Conservation (phyloP, 2,329 filamentous ascomycete species). For the Curvularia sp. region DNA sequence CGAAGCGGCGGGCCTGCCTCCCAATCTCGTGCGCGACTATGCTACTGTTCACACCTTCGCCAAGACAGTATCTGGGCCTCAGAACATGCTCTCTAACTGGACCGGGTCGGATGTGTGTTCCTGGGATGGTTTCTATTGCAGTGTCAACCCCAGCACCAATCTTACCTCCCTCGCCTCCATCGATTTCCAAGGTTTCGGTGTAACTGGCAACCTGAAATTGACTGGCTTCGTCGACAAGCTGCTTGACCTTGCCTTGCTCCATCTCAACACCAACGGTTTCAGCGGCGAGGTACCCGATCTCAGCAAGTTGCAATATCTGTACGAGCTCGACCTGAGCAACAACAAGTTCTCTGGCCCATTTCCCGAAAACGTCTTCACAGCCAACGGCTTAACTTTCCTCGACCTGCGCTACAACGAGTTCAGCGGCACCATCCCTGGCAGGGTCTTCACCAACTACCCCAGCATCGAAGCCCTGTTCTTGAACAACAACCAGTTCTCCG, state of each 20-base stretch:
- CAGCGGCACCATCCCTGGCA: background rate
- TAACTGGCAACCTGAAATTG: background rate
- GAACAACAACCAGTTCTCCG: slow-evolving; percentile 1
- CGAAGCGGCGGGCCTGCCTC: too few species aligned
- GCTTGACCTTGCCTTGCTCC: background rate
- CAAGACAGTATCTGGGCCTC: background rate
- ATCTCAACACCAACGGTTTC: background rate
- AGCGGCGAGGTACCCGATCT: background rate
- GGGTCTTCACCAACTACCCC: background rate
- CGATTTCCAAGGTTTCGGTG: background rate
- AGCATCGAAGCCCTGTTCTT: background rate
- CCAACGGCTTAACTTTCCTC: background rate
- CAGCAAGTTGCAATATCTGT: background rate
- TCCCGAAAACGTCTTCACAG: background rate
- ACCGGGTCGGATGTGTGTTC: background rate
- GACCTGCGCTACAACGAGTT: slow-evolving; percentile 1
- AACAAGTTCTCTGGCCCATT: background rate
- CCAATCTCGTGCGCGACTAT: background rate
- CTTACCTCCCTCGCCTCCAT: background rate
- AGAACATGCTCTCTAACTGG: background rate
- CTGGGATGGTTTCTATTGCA: background rate
- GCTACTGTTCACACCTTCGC: background rate
- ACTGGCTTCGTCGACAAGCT: background rate
- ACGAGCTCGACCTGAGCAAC: slow-evolving; percentile 2
- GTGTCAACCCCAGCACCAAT: background rate